Evolutionary conservation across 192 early-diverging fungal species (phyloP).

Genomic region (Coemansia sp.): DNA sequence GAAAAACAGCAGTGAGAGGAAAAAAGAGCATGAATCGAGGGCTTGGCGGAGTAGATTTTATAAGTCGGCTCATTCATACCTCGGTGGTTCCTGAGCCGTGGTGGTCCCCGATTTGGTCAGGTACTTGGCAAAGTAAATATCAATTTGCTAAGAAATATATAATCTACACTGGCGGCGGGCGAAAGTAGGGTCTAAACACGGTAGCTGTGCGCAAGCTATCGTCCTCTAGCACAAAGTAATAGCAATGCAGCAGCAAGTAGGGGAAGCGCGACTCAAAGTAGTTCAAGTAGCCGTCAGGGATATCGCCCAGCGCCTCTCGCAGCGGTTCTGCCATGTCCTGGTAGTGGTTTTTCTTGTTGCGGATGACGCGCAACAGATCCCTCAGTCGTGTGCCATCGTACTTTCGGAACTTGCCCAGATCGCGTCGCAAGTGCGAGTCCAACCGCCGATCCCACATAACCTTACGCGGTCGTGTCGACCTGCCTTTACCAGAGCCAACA

Average conservation of each 20-base stretch:
- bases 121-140: neutral
- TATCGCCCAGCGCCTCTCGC: constrained; percentile 76
- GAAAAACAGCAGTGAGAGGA: no score
- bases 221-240: constrained; percentile 78
- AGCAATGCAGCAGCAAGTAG: constrained; percentile 84
- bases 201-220: constrained; percentile 65
- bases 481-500: neutral
- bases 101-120: neutral
- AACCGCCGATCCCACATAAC: constrained; percentile 52
- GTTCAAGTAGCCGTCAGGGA: constrained; percentile 84
- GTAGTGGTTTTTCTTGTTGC: constrained; percentile 99
- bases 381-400: constrained; percentile 85
- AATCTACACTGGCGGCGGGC: constrained; percentile 38
- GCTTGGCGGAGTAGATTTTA: neutral
- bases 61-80: neutral
- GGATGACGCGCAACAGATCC: constrained; percentile 86
- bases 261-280: constrained; percentile 95
- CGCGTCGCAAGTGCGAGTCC: constrained; percentile 66
- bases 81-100: neutral
- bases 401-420: constrained; percentile 91
- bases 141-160: neutral
- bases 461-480: constrained; percentile 21
- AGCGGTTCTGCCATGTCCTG: constrained; percentile 85
- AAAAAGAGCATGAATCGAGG: no score
- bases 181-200: constrained; percentile 73